phyloP scores from a whole-genome alignment of 306 rosid genomes.

The Lathyrus sativus region DNA sequence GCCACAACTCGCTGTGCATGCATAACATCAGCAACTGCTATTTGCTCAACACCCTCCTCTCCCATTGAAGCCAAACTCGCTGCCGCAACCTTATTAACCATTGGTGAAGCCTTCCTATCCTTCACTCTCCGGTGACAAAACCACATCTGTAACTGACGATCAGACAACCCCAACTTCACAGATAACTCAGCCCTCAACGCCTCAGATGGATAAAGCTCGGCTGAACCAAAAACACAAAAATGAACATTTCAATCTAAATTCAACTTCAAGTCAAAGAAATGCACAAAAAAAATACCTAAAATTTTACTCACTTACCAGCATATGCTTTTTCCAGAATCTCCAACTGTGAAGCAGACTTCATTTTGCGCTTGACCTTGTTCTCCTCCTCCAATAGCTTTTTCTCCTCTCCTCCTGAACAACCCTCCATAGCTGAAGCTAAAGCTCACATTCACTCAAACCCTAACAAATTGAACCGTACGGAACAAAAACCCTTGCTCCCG shows the following conservation, averaged over 20 bases:
- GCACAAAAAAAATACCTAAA: neutral
- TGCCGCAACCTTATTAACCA: neutral
- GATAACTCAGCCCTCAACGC: conserved; percentile 61
- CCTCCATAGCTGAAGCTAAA: conserved; percentile 55
- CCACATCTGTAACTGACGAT: conserved; percentile 90
- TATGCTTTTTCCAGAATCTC: conserved; percentile 68
- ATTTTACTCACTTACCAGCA: conserved; percentile 47
- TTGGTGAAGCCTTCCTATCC: conserved; percentile 52
- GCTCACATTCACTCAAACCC: neutral
- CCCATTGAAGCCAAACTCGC: conserved; percentile 5
- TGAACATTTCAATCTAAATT: conserved; percentile 31
- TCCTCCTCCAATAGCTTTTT: conserved; percentile 61
- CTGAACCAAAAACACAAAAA: conserved; percentile 45
- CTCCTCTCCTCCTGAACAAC: conserved; percentile 59
- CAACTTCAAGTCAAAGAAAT: neutral
- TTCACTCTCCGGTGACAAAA: conserved; percentile 79
- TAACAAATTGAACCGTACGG: neutral
- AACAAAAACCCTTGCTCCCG: neutral
- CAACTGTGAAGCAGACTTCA: conserved; percentile 72
- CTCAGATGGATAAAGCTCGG: conserved; percentile 66
- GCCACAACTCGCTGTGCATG: neutral
- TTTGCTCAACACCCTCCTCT: conserved; percentile 43
- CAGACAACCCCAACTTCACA: conserved; percentile 58
- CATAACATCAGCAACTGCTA: conserved; percentile 38
- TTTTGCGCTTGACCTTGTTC: conserved; percentile 68